These are phyloP conservation scores for Tricholoma sp. DNA, from an alignment of 768 basidiomycete species.

Conservation along the genomic window DNA sequence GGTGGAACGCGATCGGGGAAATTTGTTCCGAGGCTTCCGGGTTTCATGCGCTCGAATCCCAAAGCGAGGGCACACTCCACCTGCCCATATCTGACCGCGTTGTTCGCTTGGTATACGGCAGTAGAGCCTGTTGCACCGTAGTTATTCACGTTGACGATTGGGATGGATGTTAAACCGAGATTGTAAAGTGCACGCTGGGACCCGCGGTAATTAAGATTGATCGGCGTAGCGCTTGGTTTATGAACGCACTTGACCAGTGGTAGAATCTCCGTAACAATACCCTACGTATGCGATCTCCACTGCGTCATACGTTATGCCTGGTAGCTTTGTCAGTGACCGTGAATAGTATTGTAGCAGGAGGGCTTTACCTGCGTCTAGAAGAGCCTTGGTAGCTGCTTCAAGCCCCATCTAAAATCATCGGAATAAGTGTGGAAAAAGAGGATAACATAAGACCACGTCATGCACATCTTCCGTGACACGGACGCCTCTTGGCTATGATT, in stretches of 20 bases:
- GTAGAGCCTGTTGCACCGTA: slow-evolving; percentile 82
- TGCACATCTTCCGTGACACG: slow-evolving; percentile 71
- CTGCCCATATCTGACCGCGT: slow-evolving; percentile 62
- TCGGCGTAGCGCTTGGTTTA: not conserved
- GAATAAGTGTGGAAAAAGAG: too few species aligned
- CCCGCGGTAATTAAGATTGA: not conserved
- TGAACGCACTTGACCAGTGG: slow-evolving; percentile 58
- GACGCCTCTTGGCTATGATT: slow-evolving; percentile 52
- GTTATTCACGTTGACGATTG: slow-evolving; percentile 85
- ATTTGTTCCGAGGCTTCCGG: slow-evolving; percentile 64
- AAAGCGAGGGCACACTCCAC: slow-evolving; percentile 76
- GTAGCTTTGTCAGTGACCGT: not conserved
- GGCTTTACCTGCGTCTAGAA: slow-evolving; percentile 70
- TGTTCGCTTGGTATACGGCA: slow-evolving; percentile 72
- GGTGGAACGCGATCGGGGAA: slow-evolving; percentile 57
- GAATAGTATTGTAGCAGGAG: not conserved
- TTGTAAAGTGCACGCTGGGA: slow-evolving; percentile 73
- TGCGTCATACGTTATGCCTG: slow-evolving; percentile 77
- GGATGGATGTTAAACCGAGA: slow-evolving; percentile 79
- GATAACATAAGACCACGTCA: not conserved
- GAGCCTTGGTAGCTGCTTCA: slow-evolving; percentile 82
- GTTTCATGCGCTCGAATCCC: slow-evolving; percentile 83
- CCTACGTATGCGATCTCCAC: slow-evolving; percentile 73
- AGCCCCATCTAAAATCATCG: slow-evolving; percentile 62
- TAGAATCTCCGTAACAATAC: slow-evolving; percentile 78